Base-by-base conservation (phyloP, 805 yeast genomes). In the Ogataea thermomethanolica region DNA sequence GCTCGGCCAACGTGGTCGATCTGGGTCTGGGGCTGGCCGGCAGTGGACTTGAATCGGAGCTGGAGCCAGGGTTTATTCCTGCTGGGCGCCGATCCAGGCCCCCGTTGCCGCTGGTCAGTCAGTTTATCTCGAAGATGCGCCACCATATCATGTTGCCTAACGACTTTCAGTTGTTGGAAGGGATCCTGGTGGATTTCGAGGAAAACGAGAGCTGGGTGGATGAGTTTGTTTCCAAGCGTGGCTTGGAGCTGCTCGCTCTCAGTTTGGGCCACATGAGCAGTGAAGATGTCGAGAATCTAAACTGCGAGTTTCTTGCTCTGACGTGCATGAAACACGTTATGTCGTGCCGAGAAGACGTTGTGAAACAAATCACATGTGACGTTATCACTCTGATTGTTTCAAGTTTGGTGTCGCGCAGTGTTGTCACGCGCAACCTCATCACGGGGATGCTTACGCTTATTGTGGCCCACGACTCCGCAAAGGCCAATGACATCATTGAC, bases 271-370 rank as follows among this genome's bases (percentile, higher is more conserved):
- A 78, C 34, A 67, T 80, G 39, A 69, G 67, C 48, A 58, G 57
- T 28, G 54, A 60, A 27, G 40, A 58, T 2, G 55, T 65, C 26
- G 71, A 74, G 40, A 67, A 74, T 9, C 59, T 62, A 5, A 95
- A 84, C 43, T 73, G 78, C 35, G 98, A 93, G 61, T 77, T 75
- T 45, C 76, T 80, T 24, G 72, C 87, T n/a, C 73, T 88, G 37
- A 81, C 82, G 49, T 87, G 95, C 43, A 68, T 93, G 40, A 79
- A 81, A 59, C 81, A 88, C 24, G 63, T 87, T 55, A 71, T 85
- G 66, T 84, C 83, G 52, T 75, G 73, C 46, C 69, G 71, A 46
- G 71, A 73, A 40, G 85, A 85, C 13, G 83, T 82, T 0, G 70
- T 78, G 45, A 78, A 78, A 1, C 50, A 65, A 44, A 69, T 59